Percentiles rank a stretch among this genome's conserved stretches.
phyloP scores from a whole-genome alignment of 352 stramenopile genomes.

The Phytophthora hibernalis region DNA sequence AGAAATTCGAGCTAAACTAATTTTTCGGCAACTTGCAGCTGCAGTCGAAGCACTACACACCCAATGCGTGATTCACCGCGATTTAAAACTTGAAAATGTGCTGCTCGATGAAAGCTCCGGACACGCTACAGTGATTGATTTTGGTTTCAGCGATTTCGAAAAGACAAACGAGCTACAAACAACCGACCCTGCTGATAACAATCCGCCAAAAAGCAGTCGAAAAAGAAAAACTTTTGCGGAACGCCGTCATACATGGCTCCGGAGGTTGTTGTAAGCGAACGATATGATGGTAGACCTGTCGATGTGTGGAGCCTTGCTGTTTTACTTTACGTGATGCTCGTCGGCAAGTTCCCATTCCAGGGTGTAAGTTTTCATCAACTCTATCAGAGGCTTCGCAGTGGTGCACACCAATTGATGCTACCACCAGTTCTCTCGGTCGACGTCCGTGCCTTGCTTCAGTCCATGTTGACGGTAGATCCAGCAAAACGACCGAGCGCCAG shows the following conservation, averaged over 20 bases:
- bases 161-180: constrained; percentile 26
- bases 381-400: constrained; percentile 38
- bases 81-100: constrained; percentile 85
- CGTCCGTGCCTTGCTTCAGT: constrained; percentile 52
- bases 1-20: constrained; percentile 40
- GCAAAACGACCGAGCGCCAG: constrained; percentile 43
- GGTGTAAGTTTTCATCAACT: constrained; percentile 45
- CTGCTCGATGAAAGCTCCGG: constrained; percentile 49
- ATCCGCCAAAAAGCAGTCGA: constrained; percentile 36
- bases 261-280: constrained; percentile 62
- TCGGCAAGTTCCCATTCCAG: constrained; percentile 66
- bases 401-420: constrained; percentile 37
- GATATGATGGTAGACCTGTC: constrained; percentile 65
- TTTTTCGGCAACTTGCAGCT: constrained; percentile 54
- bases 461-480: constrained; percentile 54
- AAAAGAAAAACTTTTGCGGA: constrained; percentile 79
- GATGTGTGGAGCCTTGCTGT: constrained; percentile 77
- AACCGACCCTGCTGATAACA: constrained; percentile 2
- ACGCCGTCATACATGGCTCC: constrained; percentile 85
- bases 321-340: constrained; percentile 73
- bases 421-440: constrained; percentile 41
- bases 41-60: constrained; percentile 55
- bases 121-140: constrained; percentile 63
- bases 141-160: constrained; percentile 75
- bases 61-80: constrained; percentile 69